A percentile compares a stretch with the other conserved stretches of the same genome.
phyloP scores from a whole-genome alignment of 2,329 filamentous ascomycete species.

The Cercospora sp. region DNA sequence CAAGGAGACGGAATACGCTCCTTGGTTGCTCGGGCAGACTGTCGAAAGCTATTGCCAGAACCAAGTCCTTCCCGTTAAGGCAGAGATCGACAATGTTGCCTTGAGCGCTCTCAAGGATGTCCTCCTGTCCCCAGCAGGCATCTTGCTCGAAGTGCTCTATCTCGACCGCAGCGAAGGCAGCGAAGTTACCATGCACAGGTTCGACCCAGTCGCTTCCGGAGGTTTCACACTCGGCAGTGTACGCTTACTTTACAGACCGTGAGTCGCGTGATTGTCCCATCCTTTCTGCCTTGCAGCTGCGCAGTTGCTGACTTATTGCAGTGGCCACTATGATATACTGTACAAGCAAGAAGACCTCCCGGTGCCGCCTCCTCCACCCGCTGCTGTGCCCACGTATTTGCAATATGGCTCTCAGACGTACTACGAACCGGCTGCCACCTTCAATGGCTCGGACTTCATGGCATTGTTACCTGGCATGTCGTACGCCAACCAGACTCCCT shows the following conservation, averaged over 20 bases:
- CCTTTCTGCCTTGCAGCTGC: background rate
- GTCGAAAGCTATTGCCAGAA: slow-evolving; percentile 69
- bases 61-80: slow-evolving; percentile 70
- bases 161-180: slow-evolving; percentile 80
- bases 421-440: slow-evolving; percentile 34
- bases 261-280: slow-evolving; percentile 37
- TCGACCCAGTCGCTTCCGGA: slow-evolving; percentile 51
- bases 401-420: slow-evolving; percentile 35
- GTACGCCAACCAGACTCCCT: slow-evolving; percentile 30
- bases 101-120: slow-evolving; percentile 75
- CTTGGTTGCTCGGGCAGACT: slow-evolving; percentile 65
- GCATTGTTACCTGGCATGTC: slow-evolving; percentile 52
- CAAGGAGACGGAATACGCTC: slow-evolving; percentile 67
- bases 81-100: slow-evolving; percentile 90
- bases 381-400: slow-evolving; percentile 38
- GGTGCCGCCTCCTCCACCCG: slow-evolving; percentile 33
- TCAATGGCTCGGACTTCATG: slow-evolving; percentile 44
- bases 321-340: slow-evolving; percentile 90
- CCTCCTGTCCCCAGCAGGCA: slow-evolving; percentile 73
- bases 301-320: slow-evolving; percentile 39
- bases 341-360: slow-evolving; percentile 66
- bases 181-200: slow-evolving; percentile 70
- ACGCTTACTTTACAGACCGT: slow-evolving; percentile 67
- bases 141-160: slow-evolving; percentile 86
- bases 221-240: slow-evolving; percentile 60